A percentile compares a stretch with the other conserved stretches of the same genome.
Evolutionary conservation across 441 rosid genomes (phyloP).

Genomic region (Macaranga tanarius): DNA sequence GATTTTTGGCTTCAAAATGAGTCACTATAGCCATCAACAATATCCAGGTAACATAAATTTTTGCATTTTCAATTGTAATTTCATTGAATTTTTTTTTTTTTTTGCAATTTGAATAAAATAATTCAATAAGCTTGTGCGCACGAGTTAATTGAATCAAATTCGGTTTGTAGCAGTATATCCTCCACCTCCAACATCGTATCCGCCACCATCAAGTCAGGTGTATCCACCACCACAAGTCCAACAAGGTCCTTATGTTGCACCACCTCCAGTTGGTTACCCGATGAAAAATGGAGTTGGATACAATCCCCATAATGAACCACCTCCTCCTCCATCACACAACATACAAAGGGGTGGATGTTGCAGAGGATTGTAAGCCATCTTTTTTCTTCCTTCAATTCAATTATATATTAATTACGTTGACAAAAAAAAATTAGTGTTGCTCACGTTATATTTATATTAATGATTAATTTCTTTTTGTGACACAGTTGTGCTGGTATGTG

Average conservation of each 20-base stretch:
- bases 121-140: too few species aligned
- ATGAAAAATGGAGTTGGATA: conserved; percentile 4
- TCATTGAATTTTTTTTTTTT: too few species aligned
- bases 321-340: not conserved
- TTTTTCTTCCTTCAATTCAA: too few species aligned
- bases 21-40: not conserved
- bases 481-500: conserved; percentile 23
- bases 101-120: too few species aligned
- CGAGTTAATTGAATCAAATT: not conserved
- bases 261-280: conserved; percentile 23
- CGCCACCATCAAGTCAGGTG: not conserved
- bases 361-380: conserved; percentile 8
- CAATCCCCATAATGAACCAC: not conserved
- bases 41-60: not conserved
- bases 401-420: too few species aligned
- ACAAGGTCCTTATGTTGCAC: conserved; percentile 20
- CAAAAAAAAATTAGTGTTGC: too few species aligned
- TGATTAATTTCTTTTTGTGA: not conserved
- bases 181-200: conserved; percentile 7
- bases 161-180: conserved; percentile 11
- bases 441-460: too few species aligned
- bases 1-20: not conserved
- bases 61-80: not conserved
- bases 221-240: not conserved
- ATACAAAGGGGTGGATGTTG: conserved; percentile 7